These are phyloP conservation scores for Globisporangium nunn DNA, from an alignment of 352 stramenopile genomes.

Conservation along the genomic window DNA sequence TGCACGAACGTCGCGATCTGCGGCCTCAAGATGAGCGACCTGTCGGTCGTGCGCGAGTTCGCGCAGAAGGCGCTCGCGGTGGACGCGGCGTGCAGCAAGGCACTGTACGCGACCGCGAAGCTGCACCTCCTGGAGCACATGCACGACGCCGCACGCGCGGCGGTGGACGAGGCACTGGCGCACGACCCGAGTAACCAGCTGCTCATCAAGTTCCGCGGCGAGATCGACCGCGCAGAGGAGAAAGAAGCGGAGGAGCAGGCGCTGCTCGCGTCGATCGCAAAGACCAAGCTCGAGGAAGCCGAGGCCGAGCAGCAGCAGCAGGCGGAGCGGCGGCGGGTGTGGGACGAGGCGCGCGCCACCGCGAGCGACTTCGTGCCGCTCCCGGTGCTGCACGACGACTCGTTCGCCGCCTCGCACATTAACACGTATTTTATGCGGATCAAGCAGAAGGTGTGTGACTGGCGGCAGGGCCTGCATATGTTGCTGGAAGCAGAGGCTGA, in stretches of 20 bases:
- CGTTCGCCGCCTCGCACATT: constrained; percentile 27
- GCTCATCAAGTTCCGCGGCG: constrained; percentile 36
- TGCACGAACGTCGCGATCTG: constrained; percentile 78
- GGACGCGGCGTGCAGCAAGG: constrained; percentile 41
- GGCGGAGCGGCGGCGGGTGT: constrained; percentile 40
- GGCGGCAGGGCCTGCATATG: no score
- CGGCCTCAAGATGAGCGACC: constrained; percentile 56
- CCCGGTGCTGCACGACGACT: constrained; percentile 64
- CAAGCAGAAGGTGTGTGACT: constrained; percentile 34
- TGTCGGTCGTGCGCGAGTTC: constrained; percentile 49
- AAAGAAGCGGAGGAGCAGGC: constrained; percentile 21
- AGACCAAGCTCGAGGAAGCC: constrained; percentile 31
- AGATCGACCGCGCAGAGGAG: constrained; percentile 31
- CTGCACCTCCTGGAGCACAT: constrained; percentile 52
- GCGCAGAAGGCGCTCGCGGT: constrained; percentile 47
- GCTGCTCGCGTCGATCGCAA: constrained; percentile 28
- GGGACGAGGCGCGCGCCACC: constrained; percentile 24
- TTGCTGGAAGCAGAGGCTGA: no score
- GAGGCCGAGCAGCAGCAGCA: constrained; percentile 13
- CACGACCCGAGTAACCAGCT: constrained; percentile 37
- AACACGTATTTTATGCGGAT: constrained; percentile 63
- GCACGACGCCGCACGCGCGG: constrained; percentile 35
- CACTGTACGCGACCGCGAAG: constrained; percentile 66
- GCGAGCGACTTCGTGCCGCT: constrained; percentile 30
- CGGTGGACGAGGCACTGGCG: constrained; percentile 29